Conservation (phyloP, 371 early-diverging fungal genomes). For the Dinochytrium kinnereticum region DNA sequence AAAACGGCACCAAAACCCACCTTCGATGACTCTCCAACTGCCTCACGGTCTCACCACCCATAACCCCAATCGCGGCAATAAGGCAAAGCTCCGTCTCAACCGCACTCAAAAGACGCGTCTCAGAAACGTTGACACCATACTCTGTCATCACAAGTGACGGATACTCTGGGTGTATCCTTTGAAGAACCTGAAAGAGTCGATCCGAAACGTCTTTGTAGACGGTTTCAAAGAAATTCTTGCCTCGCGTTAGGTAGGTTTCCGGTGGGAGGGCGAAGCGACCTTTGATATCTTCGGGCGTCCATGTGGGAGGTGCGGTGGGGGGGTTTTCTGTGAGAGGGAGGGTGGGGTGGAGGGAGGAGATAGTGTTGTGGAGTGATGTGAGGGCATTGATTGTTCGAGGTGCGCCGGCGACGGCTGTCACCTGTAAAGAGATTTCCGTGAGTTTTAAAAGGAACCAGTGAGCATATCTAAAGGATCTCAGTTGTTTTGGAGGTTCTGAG, state of each 20-base stretch:
- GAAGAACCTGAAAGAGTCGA: not conserved
- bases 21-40: not conserved
- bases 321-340: not conserved
- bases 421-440: not conserved
- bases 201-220: not conserved
- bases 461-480: not conserved
- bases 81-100: not conserved
- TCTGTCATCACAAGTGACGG: not conserved
- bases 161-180: not conserved
- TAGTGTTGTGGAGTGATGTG: not conserved
- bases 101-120: not conserved
- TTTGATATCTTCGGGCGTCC: too few relatives aligned
- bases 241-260: not conserved
- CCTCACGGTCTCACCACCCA: constrained; percentile 5
- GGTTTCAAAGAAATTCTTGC: not conserved
- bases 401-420: not conserved
- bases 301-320: too few relatives aligned
- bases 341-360: not conserved
- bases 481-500: too few relatives aligned
- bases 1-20: not conserved
- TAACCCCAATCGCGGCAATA: not conserved
- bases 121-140: not conserved
- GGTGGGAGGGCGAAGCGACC: not conserved
- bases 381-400: constrained; percentile 1
- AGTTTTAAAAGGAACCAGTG: not conserved